Percentiles rank a stretch among this genome's conserved stretches.
Evolutionary conservation across 2,329 filamentous ascomycete genomes (phyloP).

Genomic region (Nothopassalora personata): DNA sequence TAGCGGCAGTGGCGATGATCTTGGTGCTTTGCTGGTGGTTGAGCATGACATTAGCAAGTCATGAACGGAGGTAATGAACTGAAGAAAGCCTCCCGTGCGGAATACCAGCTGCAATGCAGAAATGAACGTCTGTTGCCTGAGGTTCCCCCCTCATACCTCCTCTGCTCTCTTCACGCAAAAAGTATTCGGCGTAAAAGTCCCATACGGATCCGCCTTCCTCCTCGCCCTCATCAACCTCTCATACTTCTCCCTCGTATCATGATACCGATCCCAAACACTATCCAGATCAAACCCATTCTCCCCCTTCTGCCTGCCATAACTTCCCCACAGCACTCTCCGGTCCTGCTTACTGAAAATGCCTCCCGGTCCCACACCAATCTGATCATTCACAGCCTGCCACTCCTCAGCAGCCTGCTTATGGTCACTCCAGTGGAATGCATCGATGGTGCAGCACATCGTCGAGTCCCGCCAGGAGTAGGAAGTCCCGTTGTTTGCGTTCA

Average conservation of each 20-base stretch:
- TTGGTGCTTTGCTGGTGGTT: no score
- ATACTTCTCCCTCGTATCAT: slow-evolving; percentile 36
- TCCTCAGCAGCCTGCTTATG: slow-evolving; percentile 34
- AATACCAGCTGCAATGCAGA: background rate
- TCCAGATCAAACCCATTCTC: slow-evolving; percentile 31
- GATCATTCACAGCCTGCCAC: slow-evolving; percentile 43
- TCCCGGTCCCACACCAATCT: slow-evolving; percentile 23
- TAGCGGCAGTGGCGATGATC: no score
- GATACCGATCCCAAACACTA: slow-evolving; percentile 35
- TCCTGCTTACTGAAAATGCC: slow-evolving; percentile 37
- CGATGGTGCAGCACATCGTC: slow-evolving; percentile 37
- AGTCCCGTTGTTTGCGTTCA: slow-evolving; percentile 43
- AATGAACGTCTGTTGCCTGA: no score
- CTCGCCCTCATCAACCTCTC: slow-evolving; percentile 30
- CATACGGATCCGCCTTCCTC: slow-evolving; percentile 33
- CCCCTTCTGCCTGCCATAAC: slow-evolving; percentile 27
- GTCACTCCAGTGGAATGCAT: slow-evolving; percentile 42
- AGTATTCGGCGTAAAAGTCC: slow-evolving; percentile 36
- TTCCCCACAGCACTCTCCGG: slow-evolving; percentile 39
- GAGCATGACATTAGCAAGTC: no score
- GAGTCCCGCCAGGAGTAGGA: slow-evolving; percentile 47
- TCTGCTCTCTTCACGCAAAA: slow-evolving; percentile 26
- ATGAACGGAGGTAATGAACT: no score
- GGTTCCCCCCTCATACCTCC: no score
- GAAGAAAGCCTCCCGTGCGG: no score